phyloP scores from a whole-genome alignment of 306 rosid genomes.

The Luffa aegyptiaca region DNA sequence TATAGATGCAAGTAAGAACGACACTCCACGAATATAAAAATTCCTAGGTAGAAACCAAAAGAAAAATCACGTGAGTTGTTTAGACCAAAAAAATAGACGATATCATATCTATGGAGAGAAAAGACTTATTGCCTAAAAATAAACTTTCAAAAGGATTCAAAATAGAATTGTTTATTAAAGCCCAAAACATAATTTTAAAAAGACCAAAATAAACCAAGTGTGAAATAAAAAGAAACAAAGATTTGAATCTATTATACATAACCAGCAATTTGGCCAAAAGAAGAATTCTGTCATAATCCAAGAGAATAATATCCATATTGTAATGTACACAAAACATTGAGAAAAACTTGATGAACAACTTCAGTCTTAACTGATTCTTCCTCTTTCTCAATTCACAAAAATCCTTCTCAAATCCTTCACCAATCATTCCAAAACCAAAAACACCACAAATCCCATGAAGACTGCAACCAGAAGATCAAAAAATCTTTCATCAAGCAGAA shows the following conservation, averaged over 20 bases:
- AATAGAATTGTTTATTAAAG: no score
- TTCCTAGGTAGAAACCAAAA: no score
- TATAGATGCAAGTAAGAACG: no score
- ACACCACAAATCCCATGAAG: conserved; percentile 24
- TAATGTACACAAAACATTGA: conserved; percentile 6
- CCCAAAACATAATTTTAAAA: no score
- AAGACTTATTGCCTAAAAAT: not conserved
- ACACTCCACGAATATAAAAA: no score
- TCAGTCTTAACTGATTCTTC: not conserved
- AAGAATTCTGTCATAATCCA: not conserved
- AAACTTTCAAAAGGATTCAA: not conserved
- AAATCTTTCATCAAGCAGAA: conserved; percentile 12
- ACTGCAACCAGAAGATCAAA: conserved; percentile 4
- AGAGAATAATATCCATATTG: not conserved
- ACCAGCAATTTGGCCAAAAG: not conserved
- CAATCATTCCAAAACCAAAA: not conserved
- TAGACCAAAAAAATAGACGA: no score
- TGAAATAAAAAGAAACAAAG: not conserved
- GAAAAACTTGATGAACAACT: not conserved
- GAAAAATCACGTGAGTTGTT: no score
- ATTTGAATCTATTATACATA: not conserved
- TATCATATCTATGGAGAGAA: no score
- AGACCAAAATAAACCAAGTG: not conserved
- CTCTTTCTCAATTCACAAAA: not conserved
- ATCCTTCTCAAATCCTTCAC: not conserved